phyloP scores from a whole-genome alignment of 371 early-diverging fungal species.

The Amoeboaphelidium protococcarum region DNA sequence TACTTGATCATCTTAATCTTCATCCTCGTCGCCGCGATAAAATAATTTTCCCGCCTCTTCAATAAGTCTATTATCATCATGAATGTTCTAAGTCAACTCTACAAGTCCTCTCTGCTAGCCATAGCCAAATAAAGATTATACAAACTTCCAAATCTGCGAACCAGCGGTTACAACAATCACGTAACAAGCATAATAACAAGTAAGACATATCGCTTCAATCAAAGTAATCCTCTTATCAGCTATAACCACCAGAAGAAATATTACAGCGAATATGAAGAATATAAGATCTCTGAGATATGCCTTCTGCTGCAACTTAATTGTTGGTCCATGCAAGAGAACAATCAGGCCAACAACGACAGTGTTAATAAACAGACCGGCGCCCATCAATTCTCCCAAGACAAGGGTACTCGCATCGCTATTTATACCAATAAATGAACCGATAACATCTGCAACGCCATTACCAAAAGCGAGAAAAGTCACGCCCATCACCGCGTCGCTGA shows the following conservation, averaged over 20 bases:
- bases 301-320: constrained; percentile 27
- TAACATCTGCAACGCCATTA: constrained; percentile 58
- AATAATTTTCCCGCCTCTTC: too few species aligned
- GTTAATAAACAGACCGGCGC: constrained; percentile 43
- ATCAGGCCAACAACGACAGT: constrained; percentile 46
- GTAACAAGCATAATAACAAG: constrained; percentile 23
- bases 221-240: constrained; percentile 27
- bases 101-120: too few species aligned
- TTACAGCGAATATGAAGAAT: constrained; percentile 35
- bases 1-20: too few species aligned
- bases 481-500: constrained; percentile 27
- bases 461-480: constrained; percentile 62
- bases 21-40: too few species aligned
- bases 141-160: too few species aligned
- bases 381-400: constrained; percentile 52
- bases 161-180: constrained; percentile 27
- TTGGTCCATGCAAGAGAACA: constrained; percentile 32
- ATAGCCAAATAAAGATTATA: too few species aligned
- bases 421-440: constrained; percentile 52
- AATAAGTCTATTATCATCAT: too few species aligned
- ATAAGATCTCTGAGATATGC: constrained; percentile 39
- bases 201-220: constrained; percentile 23
- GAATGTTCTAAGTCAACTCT: too few species aligned
- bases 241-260: constrained; percentile 24
- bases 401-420: constrained; percentile 36